A percentile compares a stretch with the other conserved stretches of the same genome.
phyloP scores from a whole-genome alignment of 2,329 filamentous ascomycete genomes.

The Colletotrichum godetiae region DNA sequence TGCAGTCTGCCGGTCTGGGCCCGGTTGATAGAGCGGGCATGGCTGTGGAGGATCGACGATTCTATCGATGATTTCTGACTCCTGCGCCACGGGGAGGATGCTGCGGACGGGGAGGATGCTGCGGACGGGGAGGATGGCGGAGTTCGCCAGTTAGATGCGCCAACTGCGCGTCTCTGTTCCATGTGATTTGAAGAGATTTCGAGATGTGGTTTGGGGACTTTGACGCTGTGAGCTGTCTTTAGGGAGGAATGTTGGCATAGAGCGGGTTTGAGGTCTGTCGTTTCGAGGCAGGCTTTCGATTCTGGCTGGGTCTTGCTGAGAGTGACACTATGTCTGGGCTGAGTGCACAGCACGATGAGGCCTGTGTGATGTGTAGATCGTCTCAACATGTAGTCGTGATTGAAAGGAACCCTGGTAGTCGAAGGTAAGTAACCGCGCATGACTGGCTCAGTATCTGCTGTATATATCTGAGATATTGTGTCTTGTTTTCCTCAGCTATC shows the following conservation, averaged over 20 bases:
- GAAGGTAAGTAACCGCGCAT: no score
- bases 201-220: not conserved
- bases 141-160: not conserved
- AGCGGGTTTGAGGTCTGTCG: not conserved
- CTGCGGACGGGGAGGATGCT: not conserved
- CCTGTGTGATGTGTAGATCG: not conserved
- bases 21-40: not conserved
- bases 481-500: not conserved
- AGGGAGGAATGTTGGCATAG: not conserved
- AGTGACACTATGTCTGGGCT: not conserved
- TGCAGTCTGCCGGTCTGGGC: not conserved
- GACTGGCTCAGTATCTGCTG: no score
- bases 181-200: not conserved
- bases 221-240: not conserved
- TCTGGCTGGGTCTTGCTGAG: not conserved
- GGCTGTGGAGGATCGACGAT: constrained; percentile 6
- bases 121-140: not conserved
- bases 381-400: not conserved
- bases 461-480: no score
- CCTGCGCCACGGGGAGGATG: not conserved
- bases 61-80: not conserved
- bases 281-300: not conserved
- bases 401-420: no score
- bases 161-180: not conserved
- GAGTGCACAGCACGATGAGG: not conserved